Evolutionary conservation across 2,329 filamentous ascomycete species (phyloP).

Genomic region (Cadophora luteo-olivacea): DNA sequence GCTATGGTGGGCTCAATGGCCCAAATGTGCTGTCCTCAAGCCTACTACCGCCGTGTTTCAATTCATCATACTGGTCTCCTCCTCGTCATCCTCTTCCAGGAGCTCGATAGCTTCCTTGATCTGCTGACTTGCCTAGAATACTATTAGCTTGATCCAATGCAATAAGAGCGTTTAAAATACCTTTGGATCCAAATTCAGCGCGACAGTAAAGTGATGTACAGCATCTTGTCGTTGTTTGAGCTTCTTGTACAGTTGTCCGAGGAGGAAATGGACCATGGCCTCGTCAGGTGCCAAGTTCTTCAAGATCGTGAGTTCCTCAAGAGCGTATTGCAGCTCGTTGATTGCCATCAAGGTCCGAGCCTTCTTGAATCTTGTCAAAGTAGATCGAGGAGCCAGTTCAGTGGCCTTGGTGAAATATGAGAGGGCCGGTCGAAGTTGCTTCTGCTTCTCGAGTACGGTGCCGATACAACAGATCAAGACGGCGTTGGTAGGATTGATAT

Average conservation of each 20-base stretch:
- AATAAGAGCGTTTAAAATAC: no score
- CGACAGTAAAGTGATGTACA: conserved; percentile 94
- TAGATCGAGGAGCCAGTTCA: conserved; percentile 79
- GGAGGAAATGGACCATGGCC: conserved; percentile 92
- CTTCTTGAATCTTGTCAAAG: conserved; percentile 91
- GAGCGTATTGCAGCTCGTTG: conserved; percentile 71
- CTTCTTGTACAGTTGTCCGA: conserved; percentile 82
- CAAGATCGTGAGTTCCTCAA: conserved; percentile 83
- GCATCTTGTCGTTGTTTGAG: conserved; percentile 77
- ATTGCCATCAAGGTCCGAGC: conserved; percentile 85
- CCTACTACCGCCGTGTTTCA: conserved; percentile 19
- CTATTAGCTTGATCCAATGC: conserved; percentile 31
- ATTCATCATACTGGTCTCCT: conserved; percentile 39
- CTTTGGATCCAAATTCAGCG: conserved; percentile 95
- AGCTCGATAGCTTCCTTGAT: conserved; percentile 98
- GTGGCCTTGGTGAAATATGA: conserved; percentile 83
- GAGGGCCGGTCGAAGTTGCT: conserved; percentile 79
- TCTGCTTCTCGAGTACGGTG: conserved; percentile 85
- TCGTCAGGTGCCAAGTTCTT: conserved; percentile 94
- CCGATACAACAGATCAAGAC: conserved; percentile 94
- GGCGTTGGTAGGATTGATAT: conserved; percentile 92
- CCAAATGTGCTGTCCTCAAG: not conserved
- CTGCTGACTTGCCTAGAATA: conserved; percentile 77
- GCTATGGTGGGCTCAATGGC: not conserved
- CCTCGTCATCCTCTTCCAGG: conserved; percentile 74